Conservation (phyloP, 192 early-diverging fungal species). For the Ambispora gerdemannii region DNA sequence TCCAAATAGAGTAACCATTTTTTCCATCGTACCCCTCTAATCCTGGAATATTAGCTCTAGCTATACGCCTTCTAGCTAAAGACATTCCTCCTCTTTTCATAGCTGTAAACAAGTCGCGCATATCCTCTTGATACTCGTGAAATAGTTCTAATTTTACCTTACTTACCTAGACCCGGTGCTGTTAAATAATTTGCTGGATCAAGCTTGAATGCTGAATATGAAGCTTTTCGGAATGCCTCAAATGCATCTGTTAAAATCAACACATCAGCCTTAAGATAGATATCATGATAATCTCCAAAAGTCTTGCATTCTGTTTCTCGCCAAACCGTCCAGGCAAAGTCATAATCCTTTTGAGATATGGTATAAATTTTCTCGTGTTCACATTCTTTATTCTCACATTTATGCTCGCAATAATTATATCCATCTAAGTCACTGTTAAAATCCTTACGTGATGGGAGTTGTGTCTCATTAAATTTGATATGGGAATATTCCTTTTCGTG, state of each 20-base stretch:
- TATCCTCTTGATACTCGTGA: conserved; percentile 13
- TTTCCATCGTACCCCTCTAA: not conserved
- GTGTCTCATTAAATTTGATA: not conserved
- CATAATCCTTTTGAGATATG: not conserved
- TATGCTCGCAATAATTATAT: conserved; percentile 5
- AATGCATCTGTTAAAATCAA: conserved; percentile 16
- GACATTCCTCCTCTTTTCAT: conserved; percentile 13
- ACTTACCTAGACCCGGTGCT: not conserved
- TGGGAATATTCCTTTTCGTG: not conserved
- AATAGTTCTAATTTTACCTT: conserved; percentile 21
- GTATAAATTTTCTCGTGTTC: conserved; percentile 19
- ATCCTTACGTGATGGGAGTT: not conserved
- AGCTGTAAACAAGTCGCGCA: not conserved
- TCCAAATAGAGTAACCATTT: not conserved
- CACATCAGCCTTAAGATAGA: conserved; percentile 11
- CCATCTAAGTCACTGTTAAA: not conserved
- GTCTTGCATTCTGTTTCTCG: not conserved
- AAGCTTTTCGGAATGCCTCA: conserved; percentile 15
- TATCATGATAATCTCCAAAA: conserved; percentile 17
- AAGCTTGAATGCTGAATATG: conserved; percentile 23
- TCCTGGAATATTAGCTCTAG: conserved; percentile 7
- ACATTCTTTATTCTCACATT: conserved; percentile 8
- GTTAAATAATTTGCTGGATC: conserved; percentile 29
- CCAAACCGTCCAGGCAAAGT: not conserved
- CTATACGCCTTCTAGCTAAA: not conserved